Base-by-base conservation (phyloP, 176 grass and related monocot genomes). In the Aegilops sharonensis region DNA sequence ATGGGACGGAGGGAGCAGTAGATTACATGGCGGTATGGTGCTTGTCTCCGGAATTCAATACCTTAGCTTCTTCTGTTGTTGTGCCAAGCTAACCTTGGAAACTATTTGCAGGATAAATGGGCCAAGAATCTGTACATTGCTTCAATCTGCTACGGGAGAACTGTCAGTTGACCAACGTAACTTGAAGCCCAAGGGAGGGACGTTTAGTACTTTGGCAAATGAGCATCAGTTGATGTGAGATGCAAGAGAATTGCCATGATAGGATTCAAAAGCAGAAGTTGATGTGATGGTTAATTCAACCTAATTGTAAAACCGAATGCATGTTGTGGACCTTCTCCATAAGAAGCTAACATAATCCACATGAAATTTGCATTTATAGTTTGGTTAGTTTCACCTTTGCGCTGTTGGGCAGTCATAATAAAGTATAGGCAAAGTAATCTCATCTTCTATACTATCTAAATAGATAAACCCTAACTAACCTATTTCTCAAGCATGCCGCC, bases 51-150 rank as follows among this genome's bases (percentile, higher is more conserved):
- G 25, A 18, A 45, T 66, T 43, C 20, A 14, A 3, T 56, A 31
- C 24, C 7, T 17, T 64, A 21, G 31, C 72, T 35, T 84, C 75
- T 20, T 35, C 11, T 72, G 54, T 67, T 84, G 30, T 43, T 78
- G 31, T 54, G 61, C 32, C 24, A 72, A 63, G 37, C 83, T 84
- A 87, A 91, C 40, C 23, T 36, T 27, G 50, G 11, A 29, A 34
- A 24, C 27, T 70, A 82, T 25, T 54, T 85, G 78, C 79, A 86
- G 88, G 88, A 90, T 85, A 97, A 97, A 97, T 97, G 92, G 95
- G 92, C 85, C 3, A 97, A 94, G 85, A 97, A 97, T 81, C 92
- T 97, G 3, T 97, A 97, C 68, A 84, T 97, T 59, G 92, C 86
- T 52, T 94, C 95, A 13, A 84, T 97, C 72, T 91, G 95, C 95